phyloP scores from a whole-genome alignment of 2,329 filamentous ascomycete genomes.

The Rutstroemia sp. region DNA sequence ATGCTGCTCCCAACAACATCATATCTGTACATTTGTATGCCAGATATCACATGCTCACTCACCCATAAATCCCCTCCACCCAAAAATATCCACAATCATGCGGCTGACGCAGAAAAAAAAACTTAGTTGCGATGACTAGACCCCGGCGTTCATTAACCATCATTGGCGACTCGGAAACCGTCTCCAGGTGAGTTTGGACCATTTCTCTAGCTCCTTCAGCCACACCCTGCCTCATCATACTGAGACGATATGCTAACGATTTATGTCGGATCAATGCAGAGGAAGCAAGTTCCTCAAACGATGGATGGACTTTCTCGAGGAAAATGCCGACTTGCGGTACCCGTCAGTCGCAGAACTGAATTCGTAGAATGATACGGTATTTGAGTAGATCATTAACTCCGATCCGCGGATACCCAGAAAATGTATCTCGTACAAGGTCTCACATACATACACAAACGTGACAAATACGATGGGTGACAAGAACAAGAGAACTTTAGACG shows the following conservation, averaged over 20 bases:
- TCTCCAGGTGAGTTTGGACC: slow-evolving; percentile 57
- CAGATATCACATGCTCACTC: not conserved
- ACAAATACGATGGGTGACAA: no score
- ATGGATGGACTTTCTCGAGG: slow-evolving; percentile 90
- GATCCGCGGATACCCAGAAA: no score
- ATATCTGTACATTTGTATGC: not conserved
- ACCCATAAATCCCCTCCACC: no score
- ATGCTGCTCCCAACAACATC: not conserved
- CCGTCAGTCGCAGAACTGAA: slow-evolving; percentile 49
- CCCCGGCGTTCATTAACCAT: slow-evolving; percentile 85
- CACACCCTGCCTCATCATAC: slow-evolving; percentile 1
- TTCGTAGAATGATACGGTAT: slow-evolving; percentile 11
- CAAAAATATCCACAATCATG: slow-evolving; percentile 11
- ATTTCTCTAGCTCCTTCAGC: slow-evolving; percentile 6
- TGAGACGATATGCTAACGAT: slow-evolving; percentile 22
- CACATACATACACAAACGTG: no score
- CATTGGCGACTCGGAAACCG: slow-evolving; percentile 86
- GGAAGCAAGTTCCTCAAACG: slow-evolving; percentile 77
- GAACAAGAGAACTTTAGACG: no score
- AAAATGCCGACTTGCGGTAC: slow-evolving; percentile 83
- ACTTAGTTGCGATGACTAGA: slow-evolving; percentile 89
- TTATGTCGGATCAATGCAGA: slow-evolving; percentile 38
- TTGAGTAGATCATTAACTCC: no score
- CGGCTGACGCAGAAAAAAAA: slow-evolving; percentile 6
- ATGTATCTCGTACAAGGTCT: no score